Evolutionary conservation across 2,329 filamentous ascomycete species (phyloP).

Genomic region (Cylindrodendrum hubeiense): DNA sequence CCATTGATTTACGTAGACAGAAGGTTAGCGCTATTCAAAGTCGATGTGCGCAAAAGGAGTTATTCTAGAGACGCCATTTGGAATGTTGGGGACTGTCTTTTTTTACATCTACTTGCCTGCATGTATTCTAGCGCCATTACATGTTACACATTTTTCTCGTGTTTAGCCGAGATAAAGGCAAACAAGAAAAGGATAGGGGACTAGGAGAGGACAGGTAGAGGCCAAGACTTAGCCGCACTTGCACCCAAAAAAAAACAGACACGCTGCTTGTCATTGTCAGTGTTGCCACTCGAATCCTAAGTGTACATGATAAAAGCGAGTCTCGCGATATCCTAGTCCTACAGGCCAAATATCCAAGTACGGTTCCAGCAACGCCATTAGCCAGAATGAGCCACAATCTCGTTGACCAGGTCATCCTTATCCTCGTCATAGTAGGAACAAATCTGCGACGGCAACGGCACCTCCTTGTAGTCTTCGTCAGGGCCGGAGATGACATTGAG

Average conservation of each 20-base stretch:
- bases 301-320: constrained; percentile 25
- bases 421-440: constrained; percentile 78
- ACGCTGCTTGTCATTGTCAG: constrained; percentile 18
- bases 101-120: background rate
- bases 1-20: constrained; percentile 9
- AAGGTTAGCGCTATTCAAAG: constrained; percentile 12
- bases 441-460: constrained; percentile 90
- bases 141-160: background rate
- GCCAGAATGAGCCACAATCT: constrained; percentile 96
- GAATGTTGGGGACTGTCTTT: background rate
- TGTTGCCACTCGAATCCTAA: constrained; percentile 26
- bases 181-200: background rate
- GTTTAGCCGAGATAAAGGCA: background rate
- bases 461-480: constrained; percentile 87
- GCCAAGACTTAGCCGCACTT: background rate
- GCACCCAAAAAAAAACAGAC: constrained; percentile 11
- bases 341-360: constrained; percentile 34
- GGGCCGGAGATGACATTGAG: constrained; percentile 80
- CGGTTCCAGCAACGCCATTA: constrained; percentile 53
- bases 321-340: constrained; percentile 34
- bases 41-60: constrained; percentile 13
- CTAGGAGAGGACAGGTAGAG: background rate
- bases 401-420: constrained; percentile 83
- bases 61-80: constrained; percentile 13
- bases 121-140: constrained; percentile 11